Base-by-base conservation (phyloP, 495 filamentous ascomycete species). In the Bombardia bombarda region DNA sequence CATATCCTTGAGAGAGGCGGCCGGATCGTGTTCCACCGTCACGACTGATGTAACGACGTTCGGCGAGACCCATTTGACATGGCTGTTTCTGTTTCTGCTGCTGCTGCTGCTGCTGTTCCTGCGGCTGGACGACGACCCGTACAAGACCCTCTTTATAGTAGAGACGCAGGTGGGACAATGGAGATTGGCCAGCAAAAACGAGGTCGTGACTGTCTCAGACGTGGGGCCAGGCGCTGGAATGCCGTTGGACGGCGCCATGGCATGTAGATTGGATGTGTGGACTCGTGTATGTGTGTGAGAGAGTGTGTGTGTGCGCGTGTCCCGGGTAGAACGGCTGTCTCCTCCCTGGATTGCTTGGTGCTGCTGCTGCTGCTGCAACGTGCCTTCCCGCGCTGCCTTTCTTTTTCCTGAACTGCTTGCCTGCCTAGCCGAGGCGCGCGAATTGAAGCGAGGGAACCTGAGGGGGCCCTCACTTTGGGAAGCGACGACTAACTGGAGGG, bases 111-210 rank as follows among this genome's bases (percentile, higher is more conserved):
- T n/a, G n/a, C n/a, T n/a, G n/a, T n/a, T n/a, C n/a, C n/a, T n/a
- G n/a, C n/a, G n/a, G n/a, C n/a, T n/a, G n/a, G n/a, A n/a, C n/a
- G n/a, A 65, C 6, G 65, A 47, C 10, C 47, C 59, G 38, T 53
- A 53, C 24, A 80, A 49, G 47, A 61, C 63, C 32, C 65, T 52
- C 52, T 74, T 65, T 57, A 82, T 80, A 49, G 66, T 60, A 17
- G 69, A 69, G 16, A 79, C 68, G 49, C 78, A 82, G 37, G 77
- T 74, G 22, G 75, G 71, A 63, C 78, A 83, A 52, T 83, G 79
- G 13, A 82, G 64, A 62, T 81, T 80, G 38, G 63, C 62, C 35
- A 77, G 26, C 18, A 76, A 53, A 46, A 74, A 69, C 17, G 68
- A 65, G n/a, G 63, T 68, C 18, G 69, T 72, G 35, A 63, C 45